phyloP scores from a whole-genome alignment of 2,329 filamentous ascomycete genomes.

The Leptographium flavum region DNA sequence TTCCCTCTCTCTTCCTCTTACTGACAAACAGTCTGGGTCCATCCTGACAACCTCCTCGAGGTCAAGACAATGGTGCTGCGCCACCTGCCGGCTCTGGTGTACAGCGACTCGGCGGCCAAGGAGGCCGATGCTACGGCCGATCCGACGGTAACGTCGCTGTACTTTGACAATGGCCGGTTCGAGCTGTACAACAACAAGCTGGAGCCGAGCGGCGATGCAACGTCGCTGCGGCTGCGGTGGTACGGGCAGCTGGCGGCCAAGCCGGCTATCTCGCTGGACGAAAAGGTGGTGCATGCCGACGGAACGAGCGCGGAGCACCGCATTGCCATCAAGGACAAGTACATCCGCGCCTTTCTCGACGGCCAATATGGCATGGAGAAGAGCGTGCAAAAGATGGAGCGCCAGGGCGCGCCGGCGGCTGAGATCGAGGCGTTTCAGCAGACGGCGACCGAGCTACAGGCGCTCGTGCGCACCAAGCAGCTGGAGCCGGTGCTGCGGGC shows the following conservation, averaged over 20 bases:
- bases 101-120: constrained; percentile 77
- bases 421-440: constrained; percentile 56
- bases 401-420: constrained; percentile 51
- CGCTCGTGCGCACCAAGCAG: constrained; percentile 61
- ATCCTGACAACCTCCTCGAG: constrained; percentile 87
- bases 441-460: constrained; percentile 63
- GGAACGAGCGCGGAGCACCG: constrained; percentile 65
- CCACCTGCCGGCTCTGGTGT: constrained; percentile 79
- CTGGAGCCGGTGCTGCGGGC: constrained; percentile 78
- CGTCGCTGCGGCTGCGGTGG: constrained; percentile 80
- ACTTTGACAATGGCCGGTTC: constrained; percentile 84
- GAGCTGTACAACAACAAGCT: constrained; percentile 79
- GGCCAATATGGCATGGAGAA: constrained; percentile 90
- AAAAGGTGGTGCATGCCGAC: constrained; percentile 70
- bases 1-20: neutral
- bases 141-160: constrained; percentile 85
- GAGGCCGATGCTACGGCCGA: constrained; percentile 69
- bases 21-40: constrained; percentile 57
- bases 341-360: constrained; percentile 73
- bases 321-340: constrained; percentile 86
- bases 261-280: constrained; percentile 74
- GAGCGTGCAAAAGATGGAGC: constrained; percentile 72
- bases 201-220: constrained; percentile 56
- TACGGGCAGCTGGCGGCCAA: constrained; percentile 69
- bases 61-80: constrained; percentile 93